Base-by-base conservation (phyloP, 2,329 filamentous ascomycete species). In the Aspergillus jensenii region DNA sequence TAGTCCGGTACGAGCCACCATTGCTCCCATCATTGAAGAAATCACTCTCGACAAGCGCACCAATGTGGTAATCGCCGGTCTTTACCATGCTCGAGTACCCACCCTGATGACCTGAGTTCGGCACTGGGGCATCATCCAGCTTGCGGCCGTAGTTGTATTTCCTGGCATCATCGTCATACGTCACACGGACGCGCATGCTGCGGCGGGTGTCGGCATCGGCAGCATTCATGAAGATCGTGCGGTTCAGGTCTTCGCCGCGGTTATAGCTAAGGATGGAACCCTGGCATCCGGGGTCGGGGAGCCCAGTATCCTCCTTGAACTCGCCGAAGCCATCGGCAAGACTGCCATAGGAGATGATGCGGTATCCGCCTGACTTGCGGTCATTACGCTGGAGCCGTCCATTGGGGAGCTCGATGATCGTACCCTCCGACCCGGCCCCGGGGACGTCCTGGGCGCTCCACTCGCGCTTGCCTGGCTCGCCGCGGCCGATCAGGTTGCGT, bases 131-230 rank as follows among this genome's bases (percentile, higher is more conserved):
- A 59, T 59, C 52, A 3, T 35, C 27, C 14, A 52, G 40, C 31
- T 59, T 40, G 19, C 56, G 51, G 3, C 56, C 56, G 11, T 44
- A 59, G 33, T 59, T 23, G 45, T 45, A 59, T 35, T 55, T 59
- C 1, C 27, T 14, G 8, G 52, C 52, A 37, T 59, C 46, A 3
- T 19, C 52, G 15, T 59, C 56, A 12, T 59, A 55, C 40, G 44
- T 54, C 9, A 58, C 43, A 4, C 56, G 51, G 1, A 58, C 56
- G 19, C 56, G 50, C 56, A 58, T 58, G 17, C 6, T 40, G 6
- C 56, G 56, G 11, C 52, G 56, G 40, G 37, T 49, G n/a, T 35
- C 23, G 12, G 14, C 31, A 9, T 35, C 50, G n/a, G 52, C 56
- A 2, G 56, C 49, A 41, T 59, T 55, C 25, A 59, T 31, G 21